Percentiles rank a stretch among this genome's conserved stretches.
These are phyloP conservation scores for Pisolithus thermaeus DNA, from an alignment of 1,284 basidiomycete genomes.

Conservation along the genomic window DNA sequence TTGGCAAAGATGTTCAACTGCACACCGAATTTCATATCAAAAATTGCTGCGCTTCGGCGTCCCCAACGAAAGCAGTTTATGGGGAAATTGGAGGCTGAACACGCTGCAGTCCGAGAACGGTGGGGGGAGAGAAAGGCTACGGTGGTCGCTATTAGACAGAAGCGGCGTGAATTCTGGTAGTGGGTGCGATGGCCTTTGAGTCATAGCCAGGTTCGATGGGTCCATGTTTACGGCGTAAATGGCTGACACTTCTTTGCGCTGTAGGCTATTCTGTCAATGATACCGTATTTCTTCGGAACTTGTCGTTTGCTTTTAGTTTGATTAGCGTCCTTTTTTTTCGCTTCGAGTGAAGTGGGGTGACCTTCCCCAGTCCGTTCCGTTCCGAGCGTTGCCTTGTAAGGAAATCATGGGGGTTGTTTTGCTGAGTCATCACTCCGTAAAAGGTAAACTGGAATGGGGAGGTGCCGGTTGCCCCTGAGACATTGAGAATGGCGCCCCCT, in stretches of 20 bases:
- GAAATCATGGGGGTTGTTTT: not conserved
- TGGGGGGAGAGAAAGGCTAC: conserved; percentile 59
- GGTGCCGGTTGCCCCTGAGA: not conserved
- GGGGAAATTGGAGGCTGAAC: conserved; percentile 34
- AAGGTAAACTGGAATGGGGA: not conserved
- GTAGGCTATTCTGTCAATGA: not conserved
- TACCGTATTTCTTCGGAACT: not conserved
- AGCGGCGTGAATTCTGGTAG: conserved; percentile 56
- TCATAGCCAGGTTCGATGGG: not conserved
- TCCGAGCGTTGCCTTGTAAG: not conserved
- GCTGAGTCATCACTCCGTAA: not conserved
- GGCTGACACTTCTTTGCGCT: not conserved
- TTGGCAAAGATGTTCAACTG: conserved; percentile 57
- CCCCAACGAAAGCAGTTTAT: conserved; percentile 35
- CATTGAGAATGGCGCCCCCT: not conserved
- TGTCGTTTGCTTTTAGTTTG: not conserved
- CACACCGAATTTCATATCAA: conserved; percentile 48
- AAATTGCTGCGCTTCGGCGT: conserved; percentile 51
- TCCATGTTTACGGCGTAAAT: not conserved
- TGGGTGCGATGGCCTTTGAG: not conserved
- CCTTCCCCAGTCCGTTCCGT: not conserved
- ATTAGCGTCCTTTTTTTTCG: not conserved
- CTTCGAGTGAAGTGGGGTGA: not conserved
- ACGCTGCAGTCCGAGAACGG: conserved; percentile 36
- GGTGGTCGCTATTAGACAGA: conserved; percentile 48